A percentile compares a stretch with the other conserved stretches of the same genome.
These are phyloP conservation scores for Nissolia schottii DNA, from an alignment of 306 rosid genomes.

Conservation along the genomic window DNA sequence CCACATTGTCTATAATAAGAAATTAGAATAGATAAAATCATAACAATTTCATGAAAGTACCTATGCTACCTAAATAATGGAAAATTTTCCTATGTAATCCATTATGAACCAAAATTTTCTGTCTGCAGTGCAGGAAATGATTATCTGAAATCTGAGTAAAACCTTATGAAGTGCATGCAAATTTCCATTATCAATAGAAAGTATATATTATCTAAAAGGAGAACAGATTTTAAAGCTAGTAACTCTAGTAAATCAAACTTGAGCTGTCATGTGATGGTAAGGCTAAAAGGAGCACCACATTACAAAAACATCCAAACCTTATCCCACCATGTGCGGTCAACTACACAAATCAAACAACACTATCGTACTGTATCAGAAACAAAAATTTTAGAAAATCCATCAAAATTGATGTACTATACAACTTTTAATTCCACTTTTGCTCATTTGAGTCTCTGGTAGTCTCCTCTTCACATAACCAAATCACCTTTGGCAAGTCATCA, in stretches of 20 bases:
- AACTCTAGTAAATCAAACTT: not conserved
- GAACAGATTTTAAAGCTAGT: not conserved
- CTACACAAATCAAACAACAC: not conserved
- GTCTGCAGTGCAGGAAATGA: not conserved
- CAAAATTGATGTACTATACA: not conserved
- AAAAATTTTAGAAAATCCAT: not conserved
- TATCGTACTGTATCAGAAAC: not conserved
- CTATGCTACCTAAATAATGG: not conserved
- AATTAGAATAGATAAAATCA: not conserved
- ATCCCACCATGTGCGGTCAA: not conserved
- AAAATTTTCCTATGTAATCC: not conserved
- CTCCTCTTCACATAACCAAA: not conserved
- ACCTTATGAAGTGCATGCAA: not conserved
- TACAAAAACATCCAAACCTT: not conserved
- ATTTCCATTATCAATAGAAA: no score
- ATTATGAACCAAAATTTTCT: not conserved
- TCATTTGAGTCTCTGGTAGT: not conserved
- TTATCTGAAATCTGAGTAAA: not conserved
- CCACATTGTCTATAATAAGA: not conserved
- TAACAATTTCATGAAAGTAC: not conserved
- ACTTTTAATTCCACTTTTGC: not conserved
- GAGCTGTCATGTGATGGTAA: not conserved
- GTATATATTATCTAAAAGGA: not conserved
- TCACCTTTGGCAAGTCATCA: not conserved
- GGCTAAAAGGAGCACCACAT: not conserved